These are phyloP conservation scores for Suillus fuscotomentosus DNA, from an alignment of 768 basidiomycete genomes.

Conservation along the genomic window DNA sequence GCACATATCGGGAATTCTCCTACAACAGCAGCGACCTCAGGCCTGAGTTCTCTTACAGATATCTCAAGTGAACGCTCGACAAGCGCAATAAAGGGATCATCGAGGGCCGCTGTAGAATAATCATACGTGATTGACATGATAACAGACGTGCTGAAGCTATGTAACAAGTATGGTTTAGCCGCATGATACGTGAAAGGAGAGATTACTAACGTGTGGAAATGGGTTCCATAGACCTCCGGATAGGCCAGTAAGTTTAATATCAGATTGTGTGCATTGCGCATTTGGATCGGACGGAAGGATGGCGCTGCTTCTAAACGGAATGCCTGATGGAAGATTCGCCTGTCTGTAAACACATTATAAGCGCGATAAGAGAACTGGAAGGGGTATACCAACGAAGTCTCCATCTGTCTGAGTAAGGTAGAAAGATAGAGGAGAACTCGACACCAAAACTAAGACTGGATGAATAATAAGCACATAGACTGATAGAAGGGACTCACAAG, in stretches of 20 bases:
- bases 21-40: slow-evolving; percentile 16
- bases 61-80: slow-evolving; percentile 14
- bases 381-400: slow-evolving; percentile 15
- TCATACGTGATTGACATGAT: slow-evolving; percentile 27
- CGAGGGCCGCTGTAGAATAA: slow-evolving; percentile 13
- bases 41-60: slow-evolving; percentile 14
- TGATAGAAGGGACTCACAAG: slow-evolving; percentile 12
- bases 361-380: not conserved
- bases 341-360: not conserved
- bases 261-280: slow-evolving; percentile 30
- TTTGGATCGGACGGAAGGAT: slow-evolving; percentile 33
- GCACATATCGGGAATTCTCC: slow-evolving; percentile 18
- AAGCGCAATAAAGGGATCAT: slow-evolving; percentile 20
- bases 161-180: not conserved
- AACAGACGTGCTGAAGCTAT: slow-evolving; percentile 19
- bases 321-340: slow-evolving; percentile 36
- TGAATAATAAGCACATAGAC: not conserved
- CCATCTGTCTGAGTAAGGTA: slow-evolving; percentile 30
- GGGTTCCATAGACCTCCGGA: slow-evolving; percentile 22
- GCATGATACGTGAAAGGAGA: not conserved
- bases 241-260: slow-evolving; percentile 22
- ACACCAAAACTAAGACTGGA: slow-evolving; percentile 17
- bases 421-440: slow-evolving; percentile 22
- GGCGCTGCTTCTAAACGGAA: slow-evolving; percentile 28
- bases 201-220: slow-evolving; percentile 20